Evolutionary conservation across 1,284 basidiomycete genomes (phyloP), one percentile per base, ranked within the genome.

Genomic region (Termitomyces sp.): DNA sequence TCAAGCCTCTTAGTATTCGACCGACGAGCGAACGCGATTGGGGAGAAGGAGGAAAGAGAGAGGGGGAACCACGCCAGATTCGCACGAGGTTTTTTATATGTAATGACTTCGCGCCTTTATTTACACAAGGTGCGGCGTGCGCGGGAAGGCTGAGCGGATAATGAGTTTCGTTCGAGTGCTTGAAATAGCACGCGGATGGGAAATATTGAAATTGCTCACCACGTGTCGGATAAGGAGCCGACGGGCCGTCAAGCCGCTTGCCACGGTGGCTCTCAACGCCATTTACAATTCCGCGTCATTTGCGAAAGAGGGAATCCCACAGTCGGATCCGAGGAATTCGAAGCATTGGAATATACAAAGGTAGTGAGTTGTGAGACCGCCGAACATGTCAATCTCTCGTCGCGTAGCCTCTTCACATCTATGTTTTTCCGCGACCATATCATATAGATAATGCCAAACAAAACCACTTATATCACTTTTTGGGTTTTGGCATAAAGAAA

Each of bases 401-500:
- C n/a, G n/a, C n/a, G n/a, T n/a, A n/a, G n/a, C n/a, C n/a, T n/a
- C n/a, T n/a, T 24, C 21, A 24, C 21, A 24, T 24, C 28, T 30
- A 30, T 30, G 28, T 30, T 10, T 30, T 24, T 24, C 21, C 21
- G n/a, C n/a, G n/a, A n/a, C n/a, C n/a, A n/a, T 4, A 28, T 28
- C 26, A 28, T 28, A 28, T 28, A 28, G 26, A 28, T 28, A 28
- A 28, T 3, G 8, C 3, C 26, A 28, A 4, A 28, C 26, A 28
- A 4, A 16, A 4, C 19, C 18, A 9, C 13, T 31, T 14, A 44
- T 24, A 11, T 56, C 44, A 58, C 44, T 60, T 63, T 44, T 64
- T 66, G 37, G 67, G 62, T 52, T 64, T 64, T 60, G 64, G 14
- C 57, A 37, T 64, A 59, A 72, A 72, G 56, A 73, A 72, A 45